These are phyloP conservation scores for Scheffersomyces coipomensis DNA, from an alignment of 805 yeast species.

Conservation along the genomic window DNA sequence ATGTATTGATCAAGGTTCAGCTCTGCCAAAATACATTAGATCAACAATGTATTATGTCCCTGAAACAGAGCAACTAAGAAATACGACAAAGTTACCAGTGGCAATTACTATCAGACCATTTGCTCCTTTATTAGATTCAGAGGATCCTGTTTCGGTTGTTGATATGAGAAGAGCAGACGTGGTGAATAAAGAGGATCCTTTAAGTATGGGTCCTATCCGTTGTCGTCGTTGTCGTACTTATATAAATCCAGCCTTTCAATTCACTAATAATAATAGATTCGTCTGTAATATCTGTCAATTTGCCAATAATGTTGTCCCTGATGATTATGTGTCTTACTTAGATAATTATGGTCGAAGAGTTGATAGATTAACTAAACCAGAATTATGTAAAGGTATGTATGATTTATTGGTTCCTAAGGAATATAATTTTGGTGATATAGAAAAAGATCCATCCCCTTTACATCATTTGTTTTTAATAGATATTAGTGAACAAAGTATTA, in stretches of 20 bases:
- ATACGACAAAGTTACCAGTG: slow-evolving; percentile 72
- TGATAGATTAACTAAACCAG: slow-evolving; percentile 69
- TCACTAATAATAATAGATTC: slow-evolving; percentile 59
- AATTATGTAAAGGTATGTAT: slow-evolving; percentile 77
- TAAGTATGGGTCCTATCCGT: slow-evolving; percentile 69
- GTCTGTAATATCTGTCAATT: slow-evolving; percentile 87
- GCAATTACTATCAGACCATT: slow-evolving; percentile 84
- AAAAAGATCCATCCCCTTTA: slow-evolving; percentile 41
- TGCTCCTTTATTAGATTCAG: slow-evolving; percentile 53
- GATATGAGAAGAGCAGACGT: slow-evolving; percentile 43
- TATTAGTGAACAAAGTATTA: slow-evolving; percentile 56
- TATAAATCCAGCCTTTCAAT: slow-evolving; percentile 79
- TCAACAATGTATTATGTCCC: slow-evolving; percentile 85
- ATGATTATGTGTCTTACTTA: slow-evolving; percentile 62
- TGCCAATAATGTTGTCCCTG: slow-evolving; percentile 61
- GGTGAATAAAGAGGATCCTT: slow-evolving; percentile 19
- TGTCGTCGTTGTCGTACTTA: slow-evolving; percentile 92
- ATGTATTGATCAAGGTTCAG: slow-evolving; percentile 78
- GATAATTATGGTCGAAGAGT: slow-evolving; percentile 61
- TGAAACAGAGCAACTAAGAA: slow-evolving; percentile 63
- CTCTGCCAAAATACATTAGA: slow-evolving; percentile 77
- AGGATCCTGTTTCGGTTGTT: slow-evolving; percentile 65
- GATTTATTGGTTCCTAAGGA: slow-evolving; percentile 77
- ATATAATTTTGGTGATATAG: slow-evolving; percentile 54
- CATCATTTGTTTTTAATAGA: slow-evolving; percentile 77